Percentiles rank a stretch among this genome's conserved stretches.
phyloP scores from a whole-genome alignment of 306 rosid genomes.

The Biancaea sappan region DNA sequence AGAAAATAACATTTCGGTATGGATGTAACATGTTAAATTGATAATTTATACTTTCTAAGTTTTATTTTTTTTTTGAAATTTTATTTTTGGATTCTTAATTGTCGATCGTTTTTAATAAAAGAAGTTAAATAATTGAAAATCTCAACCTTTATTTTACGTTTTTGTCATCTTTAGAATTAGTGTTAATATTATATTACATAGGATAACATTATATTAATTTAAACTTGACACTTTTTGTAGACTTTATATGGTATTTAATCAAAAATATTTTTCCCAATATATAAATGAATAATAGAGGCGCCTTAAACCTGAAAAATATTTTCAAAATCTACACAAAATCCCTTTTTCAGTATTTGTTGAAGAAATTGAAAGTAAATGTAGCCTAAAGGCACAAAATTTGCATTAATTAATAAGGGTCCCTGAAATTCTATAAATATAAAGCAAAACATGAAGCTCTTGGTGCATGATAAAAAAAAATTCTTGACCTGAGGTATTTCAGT shows the following conservation, averaged over 20 bases:
- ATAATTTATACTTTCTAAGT: too few species aligned
- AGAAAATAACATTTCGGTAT: neutral
- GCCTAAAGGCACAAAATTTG: neutral
- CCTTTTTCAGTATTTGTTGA: neutral
- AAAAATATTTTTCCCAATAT: neutral
- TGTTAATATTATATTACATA: neutral
- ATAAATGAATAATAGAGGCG: neutral
- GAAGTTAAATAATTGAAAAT: neutral
- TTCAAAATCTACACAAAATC: neutral
- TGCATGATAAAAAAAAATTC: neutral
- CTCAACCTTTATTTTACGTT: neutral
- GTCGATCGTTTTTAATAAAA: neutral
- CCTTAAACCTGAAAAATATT: neutral
- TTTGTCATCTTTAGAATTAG: slow-evolving; percentile 23
- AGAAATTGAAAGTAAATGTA: neutral
- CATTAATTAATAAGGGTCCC: neutral
- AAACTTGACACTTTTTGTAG: neutral
- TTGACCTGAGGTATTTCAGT: neutral
- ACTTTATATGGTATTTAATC: neutral
- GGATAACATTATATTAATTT: neutral
- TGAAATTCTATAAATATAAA: neutral
- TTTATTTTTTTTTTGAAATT: too few species aligned
- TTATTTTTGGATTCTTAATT: too few species aligned
- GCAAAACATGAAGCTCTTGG: neutral
- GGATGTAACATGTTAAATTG: neutral